Conservation (phyloP, 176 grass and related monocot species). For the Carex cristatella region DNA sequence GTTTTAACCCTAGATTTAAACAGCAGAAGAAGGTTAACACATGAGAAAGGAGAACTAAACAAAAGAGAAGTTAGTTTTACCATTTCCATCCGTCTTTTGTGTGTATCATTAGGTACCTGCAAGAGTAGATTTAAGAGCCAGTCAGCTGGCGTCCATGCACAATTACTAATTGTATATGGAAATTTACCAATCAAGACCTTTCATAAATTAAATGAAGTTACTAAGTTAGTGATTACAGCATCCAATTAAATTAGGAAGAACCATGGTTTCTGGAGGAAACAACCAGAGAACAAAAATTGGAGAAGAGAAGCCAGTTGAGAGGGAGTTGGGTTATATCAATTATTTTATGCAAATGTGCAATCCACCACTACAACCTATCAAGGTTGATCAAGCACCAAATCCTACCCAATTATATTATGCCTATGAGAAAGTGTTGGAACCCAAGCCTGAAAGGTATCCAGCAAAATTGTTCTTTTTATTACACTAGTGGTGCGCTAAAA, state of each 20-base stretch:
- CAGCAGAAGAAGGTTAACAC: neutral
- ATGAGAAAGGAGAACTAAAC: neutral
- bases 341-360: neutral
- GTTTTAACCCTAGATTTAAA: neutral
- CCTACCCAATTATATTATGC: neutral
- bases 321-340: neutral
- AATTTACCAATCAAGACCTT: neutral
- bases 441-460: too few species aligned
- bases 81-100: slow-evolving; percentile 28
- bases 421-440: neutral
- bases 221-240: neutral
- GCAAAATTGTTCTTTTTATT: neutral
- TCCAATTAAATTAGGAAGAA: neutral
- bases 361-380: neutral
- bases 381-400: neutral
- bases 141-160: neutral
- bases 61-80: slow-evolving; percentile 6
- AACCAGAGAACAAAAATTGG: slow-evolving; percentile 1
- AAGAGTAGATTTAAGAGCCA: neutral
- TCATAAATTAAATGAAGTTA: neutral
- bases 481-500: neutral
- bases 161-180: neutral
- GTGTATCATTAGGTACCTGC: slow-evolving; percentile 9
- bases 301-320: neutral
- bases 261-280: neutral